phyloP scores from a whole-genome alignment of 1,284 basidiomycete species.

The Fomitopsis betulina region DNA sequence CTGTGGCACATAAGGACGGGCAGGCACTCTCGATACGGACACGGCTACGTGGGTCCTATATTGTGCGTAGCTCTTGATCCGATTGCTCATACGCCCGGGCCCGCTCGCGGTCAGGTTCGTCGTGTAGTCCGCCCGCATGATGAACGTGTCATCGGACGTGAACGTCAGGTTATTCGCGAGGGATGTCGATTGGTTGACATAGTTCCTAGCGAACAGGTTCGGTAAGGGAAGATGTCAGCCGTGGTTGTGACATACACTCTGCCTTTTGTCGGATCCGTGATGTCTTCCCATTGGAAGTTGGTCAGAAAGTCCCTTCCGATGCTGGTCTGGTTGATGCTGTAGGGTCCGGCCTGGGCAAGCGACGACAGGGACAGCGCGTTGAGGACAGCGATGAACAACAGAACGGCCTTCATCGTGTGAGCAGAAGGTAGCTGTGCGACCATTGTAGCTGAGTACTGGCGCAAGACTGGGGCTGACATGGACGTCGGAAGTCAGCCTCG shows the following conservation, averaged over 20 bases:
- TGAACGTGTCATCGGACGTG: conserved; percentile 27
- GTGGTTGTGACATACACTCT: conserved; percentile 44
- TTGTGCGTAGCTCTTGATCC: conserved; percentile 45
- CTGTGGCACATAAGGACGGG: too few relatives aligned
- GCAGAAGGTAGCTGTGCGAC: too few relatives aligned
- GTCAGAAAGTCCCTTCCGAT: conserved; percentile 3
- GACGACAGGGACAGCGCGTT: background rate
- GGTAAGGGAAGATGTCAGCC: background rate
- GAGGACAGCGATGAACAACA: too few relatives aligned
- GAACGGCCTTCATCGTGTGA: too few relatives aligned
- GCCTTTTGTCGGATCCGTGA: conserved; percentile 56
- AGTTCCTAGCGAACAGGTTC: conserved; percentile 23
- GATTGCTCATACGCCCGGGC: conserved; percentile 58
- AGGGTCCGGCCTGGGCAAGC: conserved; percentile 1
- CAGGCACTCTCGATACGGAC: conserved; percentile 31
- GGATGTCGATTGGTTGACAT: conserved; percentile 30
- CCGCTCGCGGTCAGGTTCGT: conserved; percentile 39
- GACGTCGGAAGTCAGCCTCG: too few relatives aligned
- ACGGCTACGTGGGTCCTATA: conserved; percentile 55
- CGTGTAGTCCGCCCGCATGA: conserved; percentile 48
- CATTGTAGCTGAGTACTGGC: too few relatives aligned
- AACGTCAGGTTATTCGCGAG: conserved; percentile 29
- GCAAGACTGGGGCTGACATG: too few relatives aligned
- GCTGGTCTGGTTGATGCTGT: conserved; percentile 5
- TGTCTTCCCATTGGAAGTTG: conserved; percentile 30